Base-by-base conservation (phyloP, 2,329 filamentous ascomycete genomes). In the Lasiodiplodia hormozganensis region DNA sequence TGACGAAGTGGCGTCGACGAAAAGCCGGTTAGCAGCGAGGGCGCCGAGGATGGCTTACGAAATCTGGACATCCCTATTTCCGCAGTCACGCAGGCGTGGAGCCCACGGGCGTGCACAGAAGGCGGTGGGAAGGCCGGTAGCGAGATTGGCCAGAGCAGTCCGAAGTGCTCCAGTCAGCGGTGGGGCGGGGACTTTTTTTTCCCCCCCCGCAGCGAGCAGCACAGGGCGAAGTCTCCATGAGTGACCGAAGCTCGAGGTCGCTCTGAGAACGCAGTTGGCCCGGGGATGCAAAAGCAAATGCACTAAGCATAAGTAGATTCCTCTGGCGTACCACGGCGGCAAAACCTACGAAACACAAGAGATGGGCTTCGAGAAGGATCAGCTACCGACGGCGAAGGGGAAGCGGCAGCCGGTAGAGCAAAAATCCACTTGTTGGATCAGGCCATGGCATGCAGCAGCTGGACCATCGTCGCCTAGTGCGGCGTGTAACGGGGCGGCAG, bases 1-100 rank as follows among this genome's bases (percentile, higher is more conserved):
- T 64, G 60, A 64, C 60, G 60, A 64, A 64, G 60, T 64, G 60
- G 60, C 60, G 60, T 52, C n/a, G 11, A 38, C 28, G n/a, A 38
- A 52, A 43, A 49, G 40, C 58, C 23, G 40, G 58, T 14, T 49
- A 25, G 40, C 58, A 64, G 31, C 43, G 58, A 62, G 40, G 40
- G 40, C 58, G 58, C n/a, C 40, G 31, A 31, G 36, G 18, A 51
- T n/a, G 16, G 58, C 40, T 62, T 62, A 62, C 43, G n/a, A 52
- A 64, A 64, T 25, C 60, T 49, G 43, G 18, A 8, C 60, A 52
- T 25, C 43, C 43, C 25, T 38, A 52, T 52, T 52, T 52, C 60
- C 60, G 60, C 25, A 23, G 28, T 38, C n/a, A 52, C 31, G 16
- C 31, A 28, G 21, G 31, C 60, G 43, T 64, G 43, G 58, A 62